phyloP scores from a whole-genome alignment of 2,329 filamentous ascomycete species.

The Penicillium sp. region DNA sequence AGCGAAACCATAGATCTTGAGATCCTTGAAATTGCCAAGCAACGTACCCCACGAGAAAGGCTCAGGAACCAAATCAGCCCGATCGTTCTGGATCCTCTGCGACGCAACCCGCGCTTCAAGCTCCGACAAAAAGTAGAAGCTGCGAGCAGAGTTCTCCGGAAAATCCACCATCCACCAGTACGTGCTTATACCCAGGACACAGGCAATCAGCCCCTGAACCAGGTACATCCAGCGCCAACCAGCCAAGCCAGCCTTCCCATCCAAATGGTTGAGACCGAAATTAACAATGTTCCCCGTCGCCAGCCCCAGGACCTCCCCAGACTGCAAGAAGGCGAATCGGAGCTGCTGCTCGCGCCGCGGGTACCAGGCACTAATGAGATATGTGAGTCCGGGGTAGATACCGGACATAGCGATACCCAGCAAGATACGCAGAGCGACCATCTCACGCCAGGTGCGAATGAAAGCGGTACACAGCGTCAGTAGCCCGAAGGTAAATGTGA shows the following conservation, averaged over 20 bases:
- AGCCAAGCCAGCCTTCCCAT: conserved; percentile 56
- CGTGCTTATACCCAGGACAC: conserved; percentile 58
- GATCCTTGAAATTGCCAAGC: conserved; percentile 57
- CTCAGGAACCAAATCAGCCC: conserved; percentile 59
- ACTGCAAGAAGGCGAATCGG: conserved; percentile 64
- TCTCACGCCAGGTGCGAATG: conserved; percentile 65
- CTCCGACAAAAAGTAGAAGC: conserved; percentile 58
- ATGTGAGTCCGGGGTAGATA: conserved; percentile 47
- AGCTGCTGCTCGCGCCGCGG: conserved; percentile 64
- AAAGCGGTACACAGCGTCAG: conserved; percentile 70
- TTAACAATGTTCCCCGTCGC: conserved; percentile 68
- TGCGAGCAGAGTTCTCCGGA: conserved; percentile 59
- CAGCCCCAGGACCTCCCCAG: conserved; percentile 63
- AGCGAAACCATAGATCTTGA: conserved; percentile 65
- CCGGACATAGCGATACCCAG: conserved; percentile 62
- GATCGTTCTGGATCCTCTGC: conserved; percentile 59
- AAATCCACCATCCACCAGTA: conserved; percentile 73
- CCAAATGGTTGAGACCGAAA: conserved; percentile 64
- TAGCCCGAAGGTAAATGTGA: conserved; percentile 61
- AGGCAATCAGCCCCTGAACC: conserved; percentile 63
- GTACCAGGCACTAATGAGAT: conserved; percentile 59
- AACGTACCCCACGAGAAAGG: conserved; percentile 58
- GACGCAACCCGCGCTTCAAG: conserved; percentile 59
- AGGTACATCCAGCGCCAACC: conserved; percentile 72
- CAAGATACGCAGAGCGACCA: conserved; percentile 66